These are phyloP conservation scores for Candida labiduridarum DNA, from an alignment of 1,139 yeast genomes.

Conservation along the genomic window DNA sequence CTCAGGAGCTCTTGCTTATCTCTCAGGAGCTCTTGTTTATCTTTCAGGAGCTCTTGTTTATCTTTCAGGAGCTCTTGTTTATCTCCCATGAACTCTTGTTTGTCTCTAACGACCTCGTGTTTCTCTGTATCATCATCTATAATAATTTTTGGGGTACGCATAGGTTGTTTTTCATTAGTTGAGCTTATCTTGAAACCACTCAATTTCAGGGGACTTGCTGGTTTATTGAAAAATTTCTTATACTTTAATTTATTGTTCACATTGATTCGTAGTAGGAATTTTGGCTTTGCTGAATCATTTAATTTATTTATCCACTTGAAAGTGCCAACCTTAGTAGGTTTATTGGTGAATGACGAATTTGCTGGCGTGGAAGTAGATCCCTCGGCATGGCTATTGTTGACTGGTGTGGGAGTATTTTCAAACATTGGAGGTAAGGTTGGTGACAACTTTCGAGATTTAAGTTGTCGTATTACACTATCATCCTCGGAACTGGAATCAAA, in stretches of 20 bases:
- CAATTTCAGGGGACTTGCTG: conserved; percentile 13
- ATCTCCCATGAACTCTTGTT: conserved; percentile 1
- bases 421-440: conserved; percentile 41
- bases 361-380: conserved; percentile 1
- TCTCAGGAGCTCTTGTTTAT: background rate
- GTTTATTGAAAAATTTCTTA: conserved; percentile 12
- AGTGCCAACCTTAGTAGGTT: conserved; percentile 11
- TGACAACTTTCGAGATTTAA: conserved; percentile 20
- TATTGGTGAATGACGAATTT: conserved; percentile 10
- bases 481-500: conserved; percentile 6
- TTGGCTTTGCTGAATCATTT: conserved; percentile 26
- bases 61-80: conserved; percentile 3
- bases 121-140: background rate
- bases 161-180: background rate
- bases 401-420: conserved; percentile 12
- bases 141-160: background rate
- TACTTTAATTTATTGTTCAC: conserved; percentile 23
- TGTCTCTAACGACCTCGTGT: background rate
- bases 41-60: background rate
- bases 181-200: conserved; percentile 29
- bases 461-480: conserved; percentile 7
- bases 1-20: conserved; percentile 1
- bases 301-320: conserved; percentile 40
- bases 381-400: background rate
- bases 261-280: conserved; percentile 33